Conservation (phyloP, 225 moss, liverwort and hornwort species). For the Pseudoscleropodium purum region DNA sequence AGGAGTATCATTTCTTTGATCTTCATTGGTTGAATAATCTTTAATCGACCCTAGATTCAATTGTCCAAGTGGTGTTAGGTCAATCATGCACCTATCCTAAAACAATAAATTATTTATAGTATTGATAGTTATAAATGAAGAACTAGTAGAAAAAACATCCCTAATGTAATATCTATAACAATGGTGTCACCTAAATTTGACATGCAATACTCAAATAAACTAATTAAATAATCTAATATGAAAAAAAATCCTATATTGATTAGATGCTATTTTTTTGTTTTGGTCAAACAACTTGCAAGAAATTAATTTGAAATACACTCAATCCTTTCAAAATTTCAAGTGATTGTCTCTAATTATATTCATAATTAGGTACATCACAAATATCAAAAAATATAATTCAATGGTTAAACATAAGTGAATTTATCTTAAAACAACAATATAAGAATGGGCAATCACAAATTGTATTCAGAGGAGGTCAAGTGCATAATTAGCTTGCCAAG, state of each 20-base stretch:
- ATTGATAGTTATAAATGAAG: too few species aligned
- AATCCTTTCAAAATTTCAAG: too few species aligned
- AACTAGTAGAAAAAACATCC: fast-evolving
- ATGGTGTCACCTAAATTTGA: neutral
- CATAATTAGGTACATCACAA: neutral
- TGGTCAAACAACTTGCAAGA: too few species aligned
- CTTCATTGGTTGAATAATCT: neutral
- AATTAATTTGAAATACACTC: too few species aligned
- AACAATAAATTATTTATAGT: neutral
- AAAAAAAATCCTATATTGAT: too few species aligned
- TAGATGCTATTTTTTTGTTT: too few species aligned
- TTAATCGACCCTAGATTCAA: neutral
- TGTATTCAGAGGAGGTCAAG: neutral
- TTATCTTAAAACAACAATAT: neutral
- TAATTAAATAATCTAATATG: neutral
- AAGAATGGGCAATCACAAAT: neutral
- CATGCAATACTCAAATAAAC: neutral
- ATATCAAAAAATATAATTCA: neutral
- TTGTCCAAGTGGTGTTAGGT: fast-evolving
- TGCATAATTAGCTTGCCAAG: neutral
- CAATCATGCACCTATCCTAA: neutral
- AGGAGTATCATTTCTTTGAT: neutral
- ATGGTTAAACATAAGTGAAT: neutral
- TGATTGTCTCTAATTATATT: too few species aligned
- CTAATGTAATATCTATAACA: too few species aligned